phyloP scores from a whole-genome alignment of 2,329 filamentous ascomycete genomes.

The Penicillium sp. region DNA sequence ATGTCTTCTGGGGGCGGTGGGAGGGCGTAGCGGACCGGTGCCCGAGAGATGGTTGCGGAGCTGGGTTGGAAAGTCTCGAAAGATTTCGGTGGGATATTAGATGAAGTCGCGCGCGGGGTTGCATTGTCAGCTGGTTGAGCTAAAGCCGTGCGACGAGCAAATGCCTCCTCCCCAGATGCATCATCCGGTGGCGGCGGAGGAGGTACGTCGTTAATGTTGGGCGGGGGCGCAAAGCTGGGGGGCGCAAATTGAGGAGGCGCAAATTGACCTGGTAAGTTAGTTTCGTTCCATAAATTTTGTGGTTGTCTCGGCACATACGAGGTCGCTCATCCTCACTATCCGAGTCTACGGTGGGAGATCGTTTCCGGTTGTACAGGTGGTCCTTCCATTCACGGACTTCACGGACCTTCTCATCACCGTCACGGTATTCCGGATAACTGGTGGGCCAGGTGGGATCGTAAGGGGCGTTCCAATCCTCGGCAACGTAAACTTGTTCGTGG shows the following conservation, averaged over 20 bases:
- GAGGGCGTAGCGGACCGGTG: constrained; percentile 72
- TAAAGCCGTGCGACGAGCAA: constrained; percentile 63
- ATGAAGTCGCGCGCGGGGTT: constrained; percentile 31
- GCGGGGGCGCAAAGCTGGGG: constrained; percentile 56
- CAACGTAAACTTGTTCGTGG: constrained; percentile 55
- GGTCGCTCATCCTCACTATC: constrained; percentile 53
- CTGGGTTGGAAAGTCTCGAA: constrained; percentile 43
- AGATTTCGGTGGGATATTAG: constrained; percentile 30
- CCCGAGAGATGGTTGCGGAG: constrained; percentile 70
- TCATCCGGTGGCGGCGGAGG: constrained; percentile 54
- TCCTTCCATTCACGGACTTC: constrained; percentile 87
- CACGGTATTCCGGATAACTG: constrained; percentile 79
- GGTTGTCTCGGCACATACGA: constrained; percentile 39
- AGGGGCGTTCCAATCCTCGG: constrained; percentile 84
- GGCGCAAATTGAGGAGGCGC: constrained; percentile 57
- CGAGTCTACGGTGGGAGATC: constrained; percentile 46
- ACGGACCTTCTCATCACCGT: constrained; percentile 78
- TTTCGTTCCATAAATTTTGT: background rate
- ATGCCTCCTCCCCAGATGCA: constrained; percentile 69
- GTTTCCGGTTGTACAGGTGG: constrained; percentile 70
- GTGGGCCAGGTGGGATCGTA: constrained; percentile 85
- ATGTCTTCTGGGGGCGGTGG: constrained; percentile 55
- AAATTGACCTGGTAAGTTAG: constrained; percentile 45
- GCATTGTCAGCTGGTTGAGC: constrained; percentile 41
- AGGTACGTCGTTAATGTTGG: constrained; percentile 42